Base-by-base conservation (phyloP, 176 grass and related monocot species). In the Oryza coarctata region DNA sequence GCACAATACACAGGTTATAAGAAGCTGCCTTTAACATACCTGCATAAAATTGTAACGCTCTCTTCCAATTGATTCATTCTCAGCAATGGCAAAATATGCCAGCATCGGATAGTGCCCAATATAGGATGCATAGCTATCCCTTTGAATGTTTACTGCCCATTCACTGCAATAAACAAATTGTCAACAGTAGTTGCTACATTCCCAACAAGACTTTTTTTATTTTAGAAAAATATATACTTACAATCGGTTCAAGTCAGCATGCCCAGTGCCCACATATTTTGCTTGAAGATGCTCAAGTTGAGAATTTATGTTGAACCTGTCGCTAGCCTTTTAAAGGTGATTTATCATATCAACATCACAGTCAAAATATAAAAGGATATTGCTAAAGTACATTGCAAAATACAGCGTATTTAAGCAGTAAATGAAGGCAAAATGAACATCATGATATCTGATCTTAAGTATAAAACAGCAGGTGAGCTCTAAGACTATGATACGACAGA, bases 221-320 rank as follows among this genome's bases (percentile, higher is more conserved):
- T 34, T 86, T 20, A 31, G 78, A 68, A 3, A 63, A 63, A 6
- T 6, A 11, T 20, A 22, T 72, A 58, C 90, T 90, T 91, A 97
- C 95, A 94, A 97, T 97, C 92, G 88, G 79, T 50, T 85, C 74
- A 92, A 82, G 71, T 97, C 95, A 44, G 95, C 95, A 86, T 97
- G 92, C 39, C 95, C 95, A 58, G 95, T 97, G 69, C 95, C 95
- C 0, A 97, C 95, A 91, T 97, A 92, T 67, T 97, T 97, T 22
- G 95, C 95, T 87, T 97, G 95, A 79, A 97, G 92, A 91, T 97
- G 95, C 82, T 97, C 95, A 71, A 97, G 95, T 78, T 97, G 95
- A 75, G 95, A 97, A 76, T 97, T 97, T 47, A 97, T 97, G 79
- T 97, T 97, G 73, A 97, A 97, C 50, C 95, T 97, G 28, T 97